A percentile compares a stretch with the other conserved stretches of the same genome.
These are phyloP conservation scores for Aspergillus egyptiacus DNA, from an alignment of 495 filamentous ascomycete genomes.

Conservation along the genomic window DNA sequence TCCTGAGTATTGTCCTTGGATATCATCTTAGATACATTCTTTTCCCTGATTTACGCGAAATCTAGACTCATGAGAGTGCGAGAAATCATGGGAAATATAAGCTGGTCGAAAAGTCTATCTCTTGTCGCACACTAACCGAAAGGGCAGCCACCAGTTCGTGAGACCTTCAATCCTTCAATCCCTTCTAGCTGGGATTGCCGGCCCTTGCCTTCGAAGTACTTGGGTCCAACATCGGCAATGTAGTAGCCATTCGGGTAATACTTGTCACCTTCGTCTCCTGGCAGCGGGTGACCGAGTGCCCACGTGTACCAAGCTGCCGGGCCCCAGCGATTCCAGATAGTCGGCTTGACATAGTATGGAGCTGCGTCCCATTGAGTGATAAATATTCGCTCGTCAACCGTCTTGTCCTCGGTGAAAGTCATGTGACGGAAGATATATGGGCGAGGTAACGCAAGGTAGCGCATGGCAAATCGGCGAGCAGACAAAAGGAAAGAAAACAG, in stretches of 20 bases:
- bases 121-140: slow-evolving; percentile 29
- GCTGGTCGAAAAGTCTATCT: not conserved
- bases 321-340: slow-evolving; percentile 56
- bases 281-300: slow-evolving; percentile 50
- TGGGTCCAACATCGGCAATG: slow-evolving; percentile 54
- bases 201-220: slow-evolving; percentile 51
- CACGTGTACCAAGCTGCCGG: slow-evolving; percentile 48
- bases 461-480: slow-evolving; percentile 47
- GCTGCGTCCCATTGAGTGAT: slow-evolving; percentile 44
- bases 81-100: not conserved
- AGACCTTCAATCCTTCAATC: slow-evolving; percentile 36
- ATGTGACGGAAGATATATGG: slow-evolving; percentile 37
- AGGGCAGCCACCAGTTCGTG: slow-evolving; percentile 48
- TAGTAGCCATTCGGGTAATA: slow-evolving; percentile 55
- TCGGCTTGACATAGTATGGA: slow-evolving; percentile 58
- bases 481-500: slow-evolving; percentile 40
- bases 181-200: slow-evolving; percentile 30
- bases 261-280: slow-evolving; percentile 52
- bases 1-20: no score
- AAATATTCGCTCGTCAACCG: slow-evolving; percentile 45
- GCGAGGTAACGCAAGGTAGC: slow-evolving; percentile 52
- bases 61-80: no score
- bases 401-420: slow-evolving; percentile 36
- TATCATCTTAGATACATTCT: not conserved
- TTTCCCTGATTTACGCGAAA: no score